phyloP scores from a whole-genome alignment of 441 rosid genomes.

The Populus trichocarpa region DNA sequence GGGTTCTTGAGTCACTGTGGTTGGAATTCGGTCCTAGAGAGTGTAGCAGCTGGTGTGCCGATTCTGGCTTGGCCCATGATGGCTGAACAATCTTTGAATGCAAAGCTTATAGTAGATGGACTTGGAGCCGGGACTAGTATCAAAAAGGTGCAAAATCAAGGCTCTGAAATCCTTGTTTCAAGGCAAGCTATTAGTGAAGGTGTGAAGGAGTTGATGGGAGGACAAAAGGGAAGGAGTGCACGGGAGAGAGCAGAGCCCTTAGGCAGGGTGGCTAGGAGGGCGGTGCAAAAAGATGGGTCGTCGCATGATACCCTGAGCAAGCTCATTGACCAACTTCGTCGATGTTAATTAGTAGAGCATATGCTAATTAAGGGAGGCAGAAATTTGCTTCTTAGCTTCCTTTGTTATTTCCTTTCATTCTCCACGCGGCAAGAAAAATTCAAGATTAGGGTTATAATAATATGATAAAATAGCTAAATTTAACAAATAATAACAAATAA shows the following conservation, averaged over 20 bases:
- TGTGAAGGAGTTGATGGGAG: conserved; percentile 25
- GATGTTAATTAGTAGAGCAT: neutral
- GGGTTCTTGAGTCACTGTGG: conserved; percentile 34
- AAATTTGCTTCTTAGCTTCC: too few species aligned
- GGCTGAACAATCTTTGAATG: conserved; percentile 24
- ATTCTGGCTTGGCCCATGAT: conserved; percentile 18
- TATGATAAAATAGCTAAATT: too few species aligned
- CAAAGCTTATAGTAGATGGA: conserved; percentile 14
- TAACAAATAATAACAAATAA: too few species aligned
- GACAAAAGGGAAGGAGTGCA: conserved; percentile 15
- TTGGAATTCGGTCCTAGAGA: conserved; percentile 30
- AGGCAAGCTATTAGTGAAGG: neutral
- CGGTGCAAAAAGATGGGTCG: conserved; percentile 28
- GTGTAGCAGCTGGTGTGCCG: conserved; percentile 3
- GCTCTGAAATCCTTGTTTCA: neutral
- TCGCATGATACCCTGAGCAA: conserved; percentile 21
- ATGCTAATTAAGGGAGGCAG: too few species aligned
- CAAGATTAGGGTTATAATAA: too few species aligned
- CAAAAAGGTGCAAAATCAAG: neutral
- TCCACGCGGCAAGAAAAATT: too few species aligned
- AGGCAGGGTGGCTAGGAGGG: neutral
- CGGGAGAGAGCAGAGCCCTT: conserved; percentile 8
- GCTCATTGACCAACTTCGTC: conserved; percentile 18
- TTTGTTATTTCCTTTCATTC: too few species aligned
- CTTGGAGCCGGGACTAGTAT: conserved; percentile 10